Base-by-base conservation (phyloP, 768 basidiomycete genomes). In the Calocybe gangraenosa region DNA sequence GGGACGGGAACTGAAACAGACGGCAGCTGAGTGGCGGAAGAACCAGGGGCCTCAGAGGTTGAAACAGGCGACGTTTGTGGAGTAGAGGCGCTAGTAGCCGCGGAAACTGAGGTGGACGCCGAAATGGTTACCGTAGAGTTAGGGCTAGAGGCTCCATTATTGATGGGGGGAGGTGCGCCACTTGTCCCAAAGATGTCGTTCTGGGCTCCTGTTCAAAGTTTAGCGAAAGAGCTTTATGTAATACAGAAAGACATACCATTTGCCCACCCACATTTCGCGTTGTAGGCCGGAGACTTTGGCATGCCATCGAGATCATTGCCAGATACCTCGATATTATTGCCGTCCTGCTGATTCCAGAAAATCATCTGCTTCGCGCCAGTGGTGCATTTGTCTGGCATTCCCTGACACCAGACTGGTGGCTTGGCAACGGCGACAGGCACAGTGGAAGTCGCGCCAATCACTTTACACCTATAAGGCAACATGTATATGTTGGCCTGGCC, bases 311-410 rank as follows among this genome's bases (percentile, higher is more conserved):
- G 50, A 54, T 78, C 75, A 7, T 36, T 53, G 0, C 76, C 76
- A 5, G 54, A 54, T 0, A 76, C 72, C 7, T 60, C 40, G 52
- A 78, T 70, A 48, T 78, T 79, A 56, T 77, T 70, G 2, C 75
- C 71, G 2, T 67, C 63, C 0, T 42, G 39, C 53, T 78, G 76
- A 50, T 79, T 67, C 76, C 75, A 79, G 56, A 69, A 72, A 31
- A 79, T 51, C 71, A 78, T 73, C 64, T 79, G 76, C 51, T 78
- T 78, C 3, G 78, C 64, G 34, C 76, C 78, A 49, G 68, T 62
- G 19, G 62, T 61, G 50, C 78, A 79, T 15, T 54, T 61, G 7
- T 52, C 53, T 3, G 62, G 58, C 42, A 78, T 61, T 32, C 65
- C 68, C 52, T 79, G 70, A 52, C 78, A 79, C 76, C 76, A 79